Percentiles rank a stretch among this genome's conserved stretches.
Evolutionary conservation across 2,329 filamentous ascomycete species (phyloP).

Genomic region (Claviceps africana): DNA sequence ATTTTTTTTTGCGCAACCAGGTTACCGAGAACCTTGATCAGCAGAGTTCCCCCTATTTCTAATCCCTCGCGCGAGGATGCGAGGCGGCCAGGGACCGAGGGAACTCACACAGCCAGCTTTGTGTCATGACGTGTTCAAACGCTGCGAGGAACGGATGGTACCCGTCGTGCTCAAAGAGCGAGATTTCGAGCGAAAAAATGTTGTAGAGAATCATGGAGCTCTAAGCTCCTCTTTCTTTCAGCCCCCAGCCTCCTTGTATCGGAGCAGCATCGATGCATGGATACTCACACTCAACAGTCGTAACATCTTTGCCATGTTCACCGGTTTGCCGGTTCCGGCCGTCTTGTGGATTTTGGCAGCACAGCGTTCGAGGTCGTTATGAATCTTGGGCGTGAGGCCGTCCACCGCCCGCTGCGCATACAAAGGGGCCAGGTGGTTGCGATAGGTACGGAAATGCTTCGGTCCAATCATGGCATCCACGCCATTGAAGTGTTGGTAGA

Average conservation of each 20-base stretch:
- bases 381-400: background rate
- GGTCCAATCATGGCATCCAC: constrained; percentile 2
- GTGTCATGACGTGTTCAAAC: background rate
- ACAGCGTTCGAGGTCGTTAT: background rate
- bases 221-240: too few species aligned
- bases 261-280: too few species aligned
- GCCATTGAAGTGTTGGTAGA: constrained; percentile 1
- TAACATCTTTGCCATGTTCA: background rate
- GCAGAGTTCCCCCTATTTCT: too few species aligned
- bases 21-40: too few species aligned
- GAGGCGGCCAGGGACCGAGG: too few species aligned
- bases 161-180: background rate
- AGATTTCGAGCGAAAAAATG: background rate
- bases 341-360: background rate
- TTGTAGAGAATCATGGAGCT: constrained; percentile 2
- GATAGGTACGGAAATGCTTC: background rate
- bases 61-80: too few species aligned
- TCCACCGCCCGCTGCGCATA: background rate
- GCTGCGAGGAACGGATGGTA: constrained; percentile 1
- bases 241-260: too few species aligned
- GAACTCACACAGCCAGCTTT: constrained; percentile 1
- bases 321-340: background rate
- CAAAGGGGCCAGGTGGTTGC: background rate
- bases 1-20: too few species aligned
- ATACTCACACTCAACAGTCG: background rate